A percentile compares a stretch with the other conserved stretches of the same genome.
phyloP scores from a whole-genome alignment of 2,329 filamentous ascomycete species.

The Zymoseptoria tritici region DNA sequence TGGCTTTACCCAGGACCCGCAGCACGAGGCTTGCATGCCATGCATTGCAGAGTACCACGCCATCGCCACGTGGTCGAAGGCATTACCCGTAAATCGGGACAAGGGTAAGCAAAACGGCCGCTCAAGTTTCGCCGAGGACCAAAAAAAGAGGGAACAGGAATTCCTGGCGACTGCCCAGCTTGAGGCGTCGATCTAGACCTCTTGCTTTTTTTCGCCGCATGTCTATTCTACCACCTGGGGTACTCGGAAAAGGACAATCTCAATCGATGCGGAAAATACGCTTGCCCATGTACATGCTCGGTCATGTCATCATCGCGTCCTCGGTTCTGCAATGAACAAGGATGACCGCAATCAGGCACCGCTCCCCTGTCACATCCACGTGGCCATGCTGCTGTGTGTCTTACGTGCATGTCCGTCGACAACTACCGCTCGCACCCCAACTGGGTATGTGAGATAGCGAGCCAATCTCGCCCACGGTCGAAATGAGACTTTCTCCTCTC shows the following conservation, averaged over 20 bases:
- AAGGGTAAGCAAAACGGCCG: background rate
- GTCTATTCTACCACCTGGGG: background rate
- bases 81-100: too few relatives aligned
- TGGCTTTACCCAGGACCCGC: background rate
- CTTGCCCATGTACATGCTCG: background rate
- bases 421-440: background rate
- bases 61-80: background rate
- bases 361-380: background rate
- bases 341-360: background rate
- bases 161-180: background rate
- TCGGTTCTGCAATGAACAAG: background rate
- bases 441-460: background rate
- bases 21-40: background rate
- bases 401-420: background rate
- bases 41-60: background rate
- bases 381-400: background rate
- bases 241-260: background rate
- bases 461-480: background rate
- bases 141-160: background rate
- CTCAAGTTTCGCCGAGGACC: background rate
- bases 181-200: background rate
- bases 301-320: background rate
- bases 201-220: background rate
- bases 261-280: background rate
- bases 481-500: background rate